Evolutionary conservation across 768 basidiomycete genomes (phyloP).

Genomic region (Agrocybe praecox): DNA sequence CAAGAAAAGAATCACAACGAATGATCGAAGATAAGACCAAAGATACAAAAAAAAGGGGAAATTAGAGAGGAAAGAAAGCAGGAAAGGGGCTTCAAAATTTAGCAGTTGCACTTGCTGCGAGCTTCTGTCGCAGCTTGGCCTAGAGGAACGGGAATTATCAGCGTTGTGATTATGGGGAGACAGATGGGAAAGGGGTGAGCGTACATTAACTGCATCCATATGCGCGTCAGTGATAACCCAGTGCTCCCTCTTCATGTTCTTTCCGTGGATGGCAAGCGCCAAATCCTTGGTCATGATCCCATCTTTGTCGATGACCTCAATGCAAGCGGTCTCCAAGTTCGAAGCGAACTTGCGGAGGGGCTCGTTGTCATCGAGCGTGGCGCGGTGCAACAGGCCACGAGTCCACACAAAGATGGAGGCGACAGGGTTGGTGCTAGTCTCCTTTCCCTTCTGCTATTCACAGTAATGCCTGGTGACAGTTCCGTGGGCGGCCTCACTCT

Average conservation of each 20-base stretch:
- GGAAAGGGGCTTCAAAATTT: conserved; percentile 18
- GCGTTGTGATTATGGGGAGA: too few species aligned
- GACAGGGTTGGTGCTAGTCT: conserved; percentile 98
- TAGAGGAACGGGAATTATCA: conserved; percentile 16
- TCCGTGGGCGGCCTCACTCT: conserved; percentile 97
- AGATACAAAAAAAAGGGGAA: not conserved
- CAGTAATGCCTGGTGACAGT: conserved; percentile 97
- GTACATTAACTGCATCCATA: conserved; percentile 90
- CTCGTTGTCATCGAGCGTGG: conserved; percentile 87
- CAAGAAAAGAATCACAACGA: not conserved
- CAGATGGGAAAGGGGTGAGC: conserved; percentile 23
- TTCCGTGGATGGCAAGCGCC: conserved; percentile 91
- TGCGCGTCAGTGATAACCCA: conserved; percentile 95
- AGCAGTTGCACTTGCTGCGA: conserved; percentile 28
- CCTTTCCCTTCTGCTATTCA: conserved; percentile 95
- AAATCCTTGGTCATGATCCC: conserved; percentile 97
- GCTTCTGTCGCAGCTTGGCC: conserved; percentile 48
- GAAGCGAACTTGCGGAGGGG: conserved; percentile 72
- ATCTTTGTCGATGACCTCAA: conserved; percentile 90
- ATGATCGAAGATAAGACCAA: not conserved
- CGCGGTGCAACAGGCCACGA: conserved; percentile 89
- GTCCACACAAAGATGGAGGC: conserved; percentile 99
- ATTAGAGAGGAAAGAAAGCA: not conserved
- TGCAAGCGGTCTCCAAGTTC: conserved; percentile 75
- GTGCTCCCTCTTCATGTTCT: conserved; percentile 84